Base-by-base conservation (phyloP, 108 stramenopile species). In the Fragilariopsis cylindrus region DNA sequence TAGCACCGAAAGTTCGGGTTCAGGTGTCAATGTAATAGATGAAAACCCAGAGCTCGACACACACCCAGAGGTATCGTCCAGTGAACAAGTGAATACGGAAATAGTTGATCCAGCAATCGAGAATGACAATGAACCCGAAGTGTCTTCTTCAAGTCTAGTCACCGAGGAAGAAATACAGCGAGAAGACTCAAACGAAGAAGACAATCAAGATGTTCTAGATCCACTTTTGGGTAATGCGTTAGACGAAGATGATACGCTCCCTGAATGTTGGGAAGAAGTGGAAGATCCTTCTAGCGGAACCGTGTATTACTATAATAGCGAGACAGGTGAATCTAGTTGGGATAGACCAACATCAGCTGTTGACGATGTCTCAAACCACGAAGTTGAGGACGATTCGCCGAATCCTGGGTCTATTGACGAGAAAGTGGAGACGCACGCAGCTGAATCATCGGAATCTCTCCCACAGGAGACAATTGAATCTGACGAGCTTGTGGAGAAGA, bases 201-300 rank as follows among this genome's bases (percentile, higher is more conserved):
- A 1, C 1, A 2, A 30, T 30, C 30, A 30, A 30, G 30, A 30
- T 30, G 30, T 30, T 30, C 30, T 30, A 30, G 30, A 30, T 30
- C 30, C 30, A 30, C 30, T 30, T 30, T 30, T 30, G 30, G 30
- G 30, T 30, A 30, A 30, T 30, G 30, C 30, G 1, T 19, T 5
- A 63, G 42, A 63, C 0, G 19, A 13, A n/a, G 67, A 68, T 53
- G 57, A 69, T 15, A 42, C 56, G 60, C 52, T 90, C 41, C 89
- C 89, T 19, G 80, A 75, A 18, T 88, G 85, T 11, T 95, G 94
- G 94, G 74, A 68, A 2, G 86, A 88, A 53, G 52, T 77, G 12
- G 48, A 78, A 2, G 90, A 95, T 76, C 66, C 70, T 30, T 42
- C 70, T 9, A 71, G 83, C 40, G 88, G 89, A 2, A 48, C 72